Conservation (phyloP, 1,284 basidiomycete genomes). For the Fomitopsis pinicola region DNA sequence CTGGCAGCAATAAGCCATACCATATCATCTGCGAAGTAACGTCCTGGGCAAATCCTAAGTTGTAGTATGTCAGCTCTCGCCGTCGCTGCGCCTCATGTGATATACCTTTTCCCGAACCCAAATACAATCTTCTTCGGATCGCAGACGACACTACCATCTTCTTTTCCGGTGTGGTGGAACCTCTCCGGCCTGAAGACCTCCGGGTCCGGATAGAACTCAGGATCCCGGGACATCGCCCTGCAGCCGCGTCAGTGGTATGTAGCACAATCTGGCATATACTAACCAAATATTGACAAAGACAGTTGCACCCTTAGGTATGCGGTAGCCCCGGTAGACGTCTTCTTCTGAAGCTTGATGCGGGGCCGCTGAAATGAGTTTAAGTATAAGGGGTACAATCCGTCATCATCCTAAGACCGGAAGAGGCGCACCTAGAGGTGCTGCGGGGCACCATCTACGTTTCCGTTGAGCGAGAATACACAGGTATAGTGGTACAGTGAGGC, state of each 20-base stretch:
- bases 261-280: not conserved
- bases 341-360: constrained; percentile 16
- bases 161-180: not conserved
- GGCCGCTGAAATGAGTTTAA: constrained; percentile 5
- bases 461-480: no score
- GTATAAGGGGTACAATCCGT: not conserved
- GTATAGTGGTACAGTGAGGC: not conserved
- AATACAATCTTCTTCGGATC: not conserved
- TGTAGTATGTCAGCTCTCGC: not conserved
- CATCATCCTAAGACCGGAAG: no score
- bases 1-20: constrained; percentile 19
- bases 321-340: constrained; percentile 19
- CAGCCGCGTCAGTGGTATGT: not conserved
- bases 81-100: not conserved
- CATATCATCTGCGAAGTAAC: constrained; percentile 19
- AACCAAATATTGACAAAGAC: constrained; percentile 19
- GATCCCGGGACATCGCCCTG: not conserved
- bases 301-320: constrained; percentile 18
- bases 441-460: not conserved
- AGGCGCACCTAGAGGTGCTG: not conserved
- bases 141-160: not conserved
- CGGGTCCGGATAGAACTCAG: not conserved
- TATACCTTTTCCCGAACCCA: not conserved
- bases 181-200: constrained; percentile 2
- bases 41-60: constrained; percentile 20